These are phyloP conservation scores for Cladosporium sp. DNA, from an alignment of 2,329 filamentous ascomycete genomes.

Conservation along the genomic window DNA sequence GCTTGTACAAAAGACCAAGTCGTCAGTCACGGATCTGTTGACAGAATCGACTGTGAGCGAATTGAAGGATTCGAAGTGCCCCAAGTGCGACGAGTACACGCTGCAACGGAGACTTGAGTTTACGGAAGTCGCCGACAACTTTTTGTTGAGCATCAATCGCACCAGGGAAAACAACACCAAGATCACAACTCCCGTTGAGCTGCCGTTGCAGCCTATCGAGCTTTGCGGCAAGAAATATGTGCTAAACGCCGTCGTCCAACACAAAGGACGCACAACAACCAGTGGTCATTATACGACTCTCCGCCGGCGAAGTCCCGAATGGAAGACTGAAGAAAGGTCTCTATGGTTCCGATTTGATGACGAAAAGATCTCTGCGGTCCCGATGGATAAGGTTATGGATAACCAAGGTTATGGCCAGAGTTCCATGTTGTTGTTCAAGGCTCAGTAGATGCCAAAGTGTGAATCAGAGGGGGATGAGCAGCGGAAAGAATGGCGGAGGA, in stretches of 20 bases:
- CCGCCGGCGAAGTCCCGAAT: constrained; percentile 6
- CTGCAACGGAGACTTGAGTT: neutral
- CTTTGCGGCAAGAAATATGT: constrained; percentile 9
- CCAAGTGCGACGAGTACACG: neutral
- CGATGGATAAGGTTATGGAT: neutral
- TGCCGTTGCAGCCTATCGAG: neutral
- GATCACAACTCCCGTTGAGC: constrained; percentile 4
- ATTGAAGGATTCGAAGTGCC: constrained; percentile 1
- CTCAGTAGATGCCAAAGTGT: neutral
- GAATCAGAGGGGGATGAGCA: too few species aligned
- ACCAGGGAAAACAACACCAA: neutral
- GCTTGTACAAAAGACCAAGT: constrained; percentile 1
- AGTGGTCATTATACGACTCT: constrained; percentile 17
- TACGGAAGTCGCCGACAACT: constrained; percentile 6
- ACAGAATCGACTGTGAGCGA: neutral
- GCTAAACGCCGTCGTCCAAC: constrained; percentile 14
- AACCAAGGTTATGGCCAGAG: neutral
- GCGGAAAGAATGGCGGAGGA: too few species aligned
- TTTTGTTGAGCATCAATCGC: constrained; percentile 14
- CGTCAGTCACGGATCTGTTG: neutral
- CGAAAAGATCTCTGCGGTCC: neutral
- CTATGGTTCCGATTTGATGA: constrained; percentile 6
- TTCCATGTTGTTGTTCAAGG: constrained; percentile 7
- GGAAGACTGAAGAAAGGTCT: neutral
- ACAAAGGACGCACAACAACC: neutral